Percentiles rank a stretch among this genome's conserved stretches.
phyloP scores from a whole-genome alignment of 495 filamentous ascomycete genomes.

The Endocarpon pusillum region DNA sequence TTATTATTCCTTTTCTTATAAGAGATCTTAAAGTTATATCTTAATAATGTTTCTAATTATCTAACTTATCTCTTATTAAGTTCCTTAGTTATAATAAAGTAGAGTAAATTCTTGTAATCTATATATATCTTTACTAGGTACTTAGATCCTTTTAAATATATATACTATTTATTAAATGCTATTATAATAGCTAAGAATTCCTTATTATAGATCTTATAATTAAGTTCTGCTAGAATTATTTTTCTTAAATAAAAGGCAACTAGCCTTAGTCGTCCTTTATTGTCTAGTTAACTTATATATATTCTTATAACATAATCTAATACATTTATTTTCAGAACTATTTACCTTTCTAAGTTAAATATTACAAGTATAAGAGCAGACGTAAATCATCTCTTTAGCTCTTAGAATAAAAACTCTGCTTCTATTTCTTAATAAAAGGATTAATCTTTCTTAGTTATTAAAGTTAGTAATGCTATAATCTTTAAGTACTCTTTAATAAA shows the following conservation, averaged over 20 bases:
- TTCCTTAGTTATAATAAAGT: conserved; percentile 5
- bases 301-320: conserved; percentile 6
- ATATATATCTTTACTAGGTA: background rate
- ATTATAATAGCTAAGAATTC: conserved; percentile 9
- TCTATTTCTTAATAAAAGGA: conserved; percentile 3
- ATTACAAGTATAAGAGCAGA: conserved; percentile 4
- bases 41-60: background rate
- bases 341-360: conserved; percentile 3
- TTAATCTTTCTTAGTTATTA: conserved; percentile 6
- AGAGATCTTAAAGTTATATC: conserved; percentile 1
- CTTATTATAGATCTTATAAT: conserved; percentile 13
- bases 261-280: conserved; percentile 3
- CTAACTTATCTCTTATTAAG: background rate
- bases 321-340: conserved; percentile 7
- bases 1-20: background rate
- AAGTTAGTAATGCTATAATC: conserved; percentile 2
- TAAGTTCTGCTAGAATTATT: conserved; percentile 6
- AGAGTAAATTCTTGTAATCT: conserved; percentile 8
- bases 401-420: conserved; percentile 5
- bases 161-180: conserved; percentile 4
- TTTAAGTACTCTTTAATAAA: conserved; percentile 11
- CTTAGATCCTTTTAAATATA: conserved; percentile 7
- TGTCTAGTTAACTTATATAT: conserved; percentile 6
- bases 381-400: conserved; percentile 6
- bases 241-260: conserved; percentile 9